These are phyloP conservation scores for Iris macrosiphon DNA, from an alignment of 106 monocot genomes.

Conservation along the genomic window DNA sequence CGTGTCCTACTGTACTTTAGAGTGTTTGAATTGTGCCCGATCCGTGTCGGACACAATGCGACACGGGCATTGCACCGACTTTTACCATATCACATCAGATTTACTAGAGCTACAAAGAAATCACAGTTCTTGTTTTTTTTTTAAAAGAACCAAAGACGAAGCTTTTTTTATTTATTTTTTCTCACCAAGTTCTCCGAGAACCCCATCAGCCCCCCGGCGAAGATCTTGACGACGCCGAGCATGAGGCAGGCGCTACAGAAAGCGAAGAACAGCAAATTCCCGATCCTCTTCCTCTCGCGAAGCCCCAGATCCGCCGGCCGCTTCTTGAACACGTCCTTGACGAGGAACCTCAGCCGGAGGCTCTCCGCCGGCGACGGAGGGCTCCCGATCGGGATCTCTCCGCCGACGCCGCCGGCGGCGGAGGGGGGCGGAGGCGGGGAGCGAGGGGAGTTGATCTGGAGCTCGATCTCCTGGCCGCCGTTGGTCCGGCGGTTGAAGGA, in stretches of 20 bases:
- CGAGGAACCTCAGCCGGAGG: slow-evolving; percentile 23
- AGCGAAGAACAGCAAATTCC: slow-evolving; percentile 59
- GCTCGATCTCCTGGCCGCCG: slow-evolving; percentile 41
- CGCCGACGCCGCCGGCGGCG: slow-evolving; percentile 7
- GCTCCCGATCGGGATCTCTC: not conserved
- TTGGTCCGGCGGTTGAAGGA: slow-evolving; percentile 50
- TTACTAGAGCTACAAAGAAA: too few species aligned
- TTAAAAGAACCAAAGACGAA: too few species aligned
- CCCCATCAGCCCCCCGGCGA: slow-evolving; percentile 41
- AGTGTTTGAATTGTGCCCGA: too few species aligned
- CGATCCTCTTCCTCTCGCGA: slow-evolving; percentile 37
- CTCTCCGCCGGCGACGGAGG: slow-evolving; percentile 10
- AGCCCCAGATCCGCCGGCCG: slow-evolving; percentile 19
- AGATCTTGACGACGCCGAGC: slow-evolving; percentile 64
- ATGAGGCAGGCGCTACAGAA: slow-evolving; percentile 69
- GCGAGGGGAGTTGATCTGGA: slow-evolving; percentile 68
- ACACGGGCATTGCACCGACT: too few species aligned
- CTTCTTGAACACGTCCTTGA: slow-evolving; percentile 35
- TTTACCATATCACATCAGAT: too few species aligned
- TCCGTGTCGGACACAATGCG: too few species aligned
- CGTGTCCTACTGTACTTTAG: too few species aligned
- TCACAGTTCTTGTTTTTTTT: too few species aligned
- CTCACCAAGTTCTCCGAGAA: not conserved
- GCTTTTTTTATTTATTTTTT: too few species aligned
- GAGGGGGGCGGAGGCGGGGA: slow-evolving; percentile 14